These are phyloP conservation scores for Tricholoma flavovirens DNA, from an alignment of 768 basidiomycete genomes.

Conservation along the genomic window DNA sequence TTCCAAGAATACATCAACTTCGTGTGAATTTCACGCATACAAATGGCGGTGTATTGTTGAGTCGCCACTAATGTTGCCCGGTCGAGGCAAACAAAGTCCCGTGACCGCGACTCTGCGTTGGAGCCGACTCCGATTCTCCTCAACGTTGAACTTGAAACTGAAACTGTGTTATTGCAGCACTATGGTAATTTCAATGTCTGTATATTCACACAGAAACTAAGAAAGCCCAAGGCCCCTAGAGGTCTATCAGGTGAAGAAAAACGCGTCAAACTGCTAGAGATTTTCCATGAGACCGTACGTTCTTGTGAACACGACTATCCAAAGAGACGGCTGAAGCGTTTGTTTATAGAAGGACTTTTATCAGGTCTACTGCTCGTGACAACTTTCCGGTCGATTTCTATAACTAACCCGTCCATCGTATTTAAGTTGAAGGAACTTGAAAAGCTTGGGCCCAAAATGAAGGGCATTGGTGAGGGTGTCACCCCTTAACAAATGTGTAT, in stretches of 20 bases:
- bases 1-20: too few relatives aligned
- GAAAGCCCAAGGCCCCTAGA: constrained; percentile 54
- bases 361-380: constrained; percentile 37
- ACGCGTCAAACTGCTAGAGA: constrained; percentile 80
- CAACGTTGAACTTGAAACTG: too few relatives aligned
- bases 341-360: constrained; percentile 72
- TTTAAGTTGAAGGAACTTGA: constrained; percentile 85
- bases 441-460: constrained; percentile 81
- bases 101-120: constrained; percentile 6
- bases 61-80: too few relatives aligned
- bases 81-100: too few relatives aligned
- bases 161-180: neutral
- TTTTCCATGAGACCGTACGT: constrained; percentile 85
- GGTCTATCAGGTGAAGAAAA: constrained; percentile 91
- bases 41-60: too few relatives aligned
- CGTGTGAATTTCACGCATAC: too few relatives aligned
- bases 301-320: neutral
- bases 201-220: neutral
- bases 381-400: neutral
- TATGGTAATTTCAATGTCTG: constrained; percentile 5
- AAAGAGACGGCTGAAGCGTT: neutral
- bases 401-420: neutral
- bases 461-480: constrained; percentile 68
- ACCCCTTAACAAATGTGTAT: neutral
- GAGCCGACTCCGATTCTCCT: too few relatives aligned